Percentiles rank a stretch among this genome's conserved stretches.
Evolutionary conservation across 768 basidiomycete species (phyloP).

Genomic region (Dendrothele bispora): DNA sequence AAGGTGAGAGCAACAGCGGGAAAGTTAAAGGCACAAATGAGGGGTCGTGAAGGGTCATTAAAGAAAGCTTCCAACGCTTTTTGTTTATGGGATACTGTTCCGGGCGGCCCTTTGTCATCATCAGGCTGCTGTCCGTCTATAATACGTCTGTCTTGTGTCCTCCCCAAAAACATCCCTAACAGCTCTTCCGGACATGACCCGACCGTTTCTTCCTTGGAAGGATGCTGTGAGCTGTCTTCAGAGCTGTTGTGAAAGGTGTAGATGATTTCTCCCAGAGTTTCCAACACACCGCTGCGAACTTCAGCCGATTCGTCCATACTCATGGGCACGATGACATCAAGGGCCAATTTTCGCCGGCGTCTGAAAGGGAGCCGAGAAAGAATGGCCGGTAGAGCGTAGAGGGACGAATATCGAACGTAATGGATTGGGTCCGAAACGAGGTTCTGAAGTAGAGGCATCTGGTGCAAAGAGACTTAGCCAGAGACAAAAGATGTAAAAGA

Average conservation of each 20-base stretch:
- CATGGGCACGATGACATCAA: conserved; percentile 64
- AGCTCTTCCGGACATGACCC: conserved; percentile 62
- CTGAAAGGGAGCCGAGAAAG: conserved; percentile 60
- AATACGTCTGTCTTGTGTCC: conserved; percentile 39
- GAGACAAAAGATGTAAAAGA: conserved; percentile 2
- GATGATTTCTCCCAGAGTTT: conserved; percentile 87
- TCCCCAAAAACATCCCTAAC: conserved; percentile 74
- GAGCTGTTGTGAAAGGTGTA: conserved; percentile 64
- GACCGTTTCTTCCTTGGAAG: conserved; percentile 43
- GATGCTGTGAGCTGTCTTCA: neutral
- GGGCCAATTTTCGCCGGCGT: conserved; percentile 61
- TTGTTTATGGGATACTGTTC: neutral
- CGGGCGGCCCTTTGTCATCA: conserved; percentile 10
- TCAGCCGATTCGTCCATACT: conserved; percentile 59
- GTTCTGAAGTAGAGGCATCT: conserved; percentile 81
- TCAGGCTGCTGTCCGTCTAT: conserved; percentile 36
- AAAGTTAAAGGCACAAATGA: conserved; percentile 87
- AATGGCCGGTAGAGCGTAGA: conserved; percentile 83
- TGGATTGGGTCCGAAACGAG: conserved; percentile 69
- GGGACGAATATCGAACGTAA: conserved; percentile 86
- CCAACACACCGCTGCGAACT: conserved; percentile 80
- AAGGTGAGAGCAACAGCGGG: conserved; percentile 88
- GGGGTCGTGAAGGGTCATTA: conserved; percentile 67
- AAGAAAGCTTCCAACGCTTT: conserved; percentile 45
- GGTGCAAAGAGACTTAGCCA: conserved; percentile 9